Base-by-base conservation (phyloP, 2,329 filamentous ascomycete species). In the Neonectria sp. region DNA sequence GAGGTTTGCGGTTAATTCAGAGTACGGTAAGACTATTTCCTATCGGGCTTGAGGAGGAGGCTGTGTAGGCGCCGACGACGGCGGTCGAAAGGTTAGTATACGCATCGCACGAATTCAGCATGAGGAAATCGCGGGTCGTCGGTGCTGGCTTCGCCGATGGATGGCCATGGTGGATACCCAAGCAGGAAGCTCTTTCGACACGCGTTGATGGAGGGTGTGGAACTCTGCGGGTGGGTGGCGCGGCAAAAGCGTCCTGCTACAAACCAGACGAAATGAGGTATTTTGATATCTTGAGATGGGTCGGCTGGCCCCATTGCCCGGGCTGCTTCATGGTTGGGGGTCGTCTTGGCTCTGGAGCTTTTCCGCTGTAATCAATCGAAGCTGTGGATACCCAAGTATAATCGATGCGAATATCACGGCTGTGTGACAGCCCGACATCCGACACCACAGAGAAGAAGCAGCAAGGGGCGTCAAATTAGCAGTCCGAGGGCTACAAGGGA, bases 191-290 rank as follows among this genome's bases (percentile, higher is more conserved):
- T 55, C 37, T 46, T 48, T 55, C 37, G 55, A 48, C 13, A 8
- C 15, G 29, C 11, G 17, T 29, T 52, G 21, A 21, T 21, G 35
- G 9, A 29, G 15, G 29, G 27, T 13, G 46, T 27, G 31, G 24
- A 13, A 25, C 25, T 52, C 17, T 37, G 46, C 27, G n/a, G 7
- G 17, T 33, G 7, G 35, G 13, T 27, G 21, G 4, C 21, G 27
- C 15, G 45, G 21, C 21, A 21, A 21, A 21, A 21, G 21, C 21
- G 21, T 21, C 31, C 29, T 33, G 40, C 31, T 21, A 9, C 37
- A 37, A 45, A 56, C n/a, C 49, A 55, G 40, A n/a, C 31, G 29
- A 29, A 40, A 33, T 64, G 61, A 57, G 55, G 46, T 58, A 63
- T 53, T 58, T 63, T 53, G 53, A 35, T 35, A 63, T 53, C 31